Conservation (phyloP, 169 alveolate species). For the Toxoplasma gondii region DNA sequence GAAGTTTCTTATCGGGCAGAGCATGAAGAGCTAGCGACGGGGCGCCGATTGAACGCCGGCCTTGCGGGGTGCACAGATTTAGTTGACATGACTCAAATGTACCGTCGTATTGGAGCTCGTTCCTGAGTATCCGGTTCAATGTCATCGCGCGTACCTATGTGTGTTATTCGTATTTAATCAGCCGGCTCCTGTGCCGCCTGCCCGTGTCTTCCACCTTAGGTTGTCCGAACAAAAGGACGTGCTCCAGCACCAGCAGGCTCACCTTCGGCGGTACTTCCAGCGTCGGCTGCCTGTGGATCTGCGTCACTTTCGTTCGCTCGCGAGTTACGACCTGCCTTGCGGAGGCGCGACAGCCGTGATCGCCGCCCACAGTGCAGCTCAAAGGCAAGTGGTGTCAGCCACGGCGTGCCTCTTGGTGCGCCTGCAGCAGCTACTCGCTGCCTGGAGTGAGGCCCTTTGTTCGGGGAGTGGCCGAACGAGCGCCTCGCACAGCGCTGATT, state of each 20-base stretch:
- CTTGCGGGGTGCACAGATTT: too few relatives aligned
- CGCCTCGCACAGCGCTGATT: not conserved
- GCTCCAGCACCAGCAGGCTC: constrained; percentile 2
- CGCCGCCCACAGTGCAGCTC: not conserved
- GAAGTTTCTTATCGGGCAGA: too few relatives aligned
- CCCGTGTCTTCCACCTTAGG: not conserved
- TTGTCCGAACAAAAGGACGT: not conserved
- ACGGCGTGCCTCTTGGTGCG: not conserved
- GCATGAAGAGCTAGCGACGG: too few relatives aligned
- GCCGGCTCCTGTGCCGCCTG: too few relatives aligned
- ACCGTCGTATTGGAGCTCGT: too few relatives aligned
- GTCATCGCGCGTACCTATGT: too few relatives aligned
- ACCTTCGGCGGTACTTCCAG: not conserved
- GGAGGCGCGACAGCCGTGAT: constrained; percentile 17
- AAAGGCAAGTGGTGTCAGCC: not conserved
- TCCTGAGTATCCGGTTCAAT: too few relatives aligned
- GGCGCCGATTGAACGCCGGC: too few relatives aligned
- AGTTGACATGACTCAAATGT: too few relatives aligned
- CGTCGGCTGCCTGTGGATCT: constrained; percentile 31
- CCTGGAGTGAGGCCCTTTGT: constrained; percentile 19
- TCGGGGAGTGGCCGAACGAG: not conserved
- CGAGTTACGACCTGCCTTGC: not conserved
- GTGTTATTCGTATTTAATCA: too few relatives aligned
- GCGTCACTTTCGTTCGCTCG: not conserved
- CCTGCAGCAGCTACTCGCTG: constrained; percentile 8